phyloP scores from a whole-genome alignment of 2,329 filamentous ascomycete genomes.

The Pseudogymnoascus sp. region DNA sequence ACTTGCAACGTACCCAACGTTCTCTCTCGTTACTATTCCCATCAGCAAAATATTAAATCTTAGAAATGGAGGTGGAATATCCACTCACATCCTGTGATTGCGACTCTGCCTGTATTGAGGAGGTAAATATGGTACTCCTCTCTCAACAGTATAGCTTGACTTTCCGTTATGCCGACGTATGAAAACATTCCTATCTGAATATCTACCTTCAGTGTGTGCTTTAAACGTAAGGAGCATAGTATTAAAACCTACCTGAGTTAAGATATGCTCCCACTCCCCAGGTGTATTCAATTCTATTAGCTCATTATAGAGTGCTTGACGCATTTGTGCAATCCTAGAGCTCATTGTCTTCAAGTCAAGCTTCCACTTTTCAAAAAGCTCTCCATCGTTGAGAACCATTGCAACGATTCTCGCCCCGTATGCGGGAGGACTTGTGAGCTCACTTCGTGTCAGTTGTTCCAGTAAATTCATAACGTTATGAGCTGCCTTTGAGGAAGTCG shows the following conservation, averaged over 20 bases:
- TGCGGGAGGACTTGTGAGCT: constrained; percentile 29
- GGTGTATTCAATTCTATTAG: constrained; percentile 27
- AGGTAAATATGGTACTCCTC: not conserved
- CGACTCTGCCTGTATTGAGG: not conserved
- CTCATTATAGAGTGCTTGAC: constrained; percentile 28
- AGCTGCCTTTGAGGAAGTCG: constrained; percentile 10
- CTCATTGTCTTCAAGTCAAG: constrained; percentile 32
- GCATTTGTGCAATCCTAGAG: constrained; percentile 29
- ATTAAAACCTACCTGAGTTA: constrained; percentile 21
- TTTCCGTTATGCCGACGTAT: not conserved
- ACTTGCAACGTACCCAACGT: not conserved
- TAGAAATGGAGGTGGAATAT: not conserved
- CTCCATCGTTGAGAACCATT: constrained; percentile 25
- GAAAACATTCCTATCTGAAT: not conserved
- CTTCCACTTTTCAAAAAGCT: constrained; percentile 28
- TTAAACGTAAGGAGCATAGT: not conserved
- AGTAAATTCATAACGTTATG: constrained; percentile 29
- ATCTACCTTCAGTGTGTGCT: not conserved
- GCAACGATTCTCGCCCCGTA: constrained; percentile 31
- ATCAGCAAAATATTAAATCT: not conserved
- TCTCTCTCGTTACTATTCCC: not conserved
- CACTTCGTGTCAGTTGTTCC: constrained; percentile 20
- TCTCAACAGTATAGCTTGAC: not conserved
- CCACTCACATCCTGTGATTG: not conserved
- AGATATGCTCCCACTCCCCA: constrained; percentile 31